Evolutionary conservation across 345 rosid genomes (phyloP).

Genomic region (Sapria himalayana): DNA sequence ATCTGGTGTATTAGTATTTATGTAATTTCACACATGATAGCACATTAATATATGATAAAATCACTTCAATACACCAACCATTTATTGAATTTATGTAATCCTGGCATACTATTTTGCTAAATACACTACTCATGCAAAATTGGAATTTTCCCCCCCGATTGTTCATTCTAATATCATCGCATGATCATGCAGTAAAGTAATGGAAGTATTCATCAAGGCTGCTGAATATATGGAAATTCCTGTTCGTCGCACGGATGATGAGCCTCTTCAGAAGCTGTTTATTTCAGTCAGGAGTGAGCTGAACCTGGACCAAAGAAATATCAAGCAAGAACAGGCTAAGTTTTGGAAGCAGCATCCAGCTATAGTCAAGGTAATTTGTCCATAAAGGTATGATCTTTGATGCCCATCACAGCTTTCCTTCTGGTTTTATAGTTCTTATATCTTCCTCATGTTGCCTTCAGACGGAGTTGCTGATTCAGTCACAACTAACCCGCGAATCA

Average conservation of each 20-base stretch:
- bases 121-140: too few species aligned
- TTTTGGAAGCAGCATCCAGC: conserved; percentile 99
- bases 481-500: conserved; percentile 73
- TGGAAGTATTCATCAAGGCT: conserved; percentile 95
- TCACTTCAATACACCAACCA: too few species aligned
- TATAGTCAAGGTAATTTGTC: conserved; percentile 51
- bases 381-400: conserved; percentile 1
- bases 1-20: too few species aligned
- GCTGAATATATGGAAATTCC: conserved; percentile 96
- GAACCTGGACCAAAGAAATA: conserved; percentile 81
- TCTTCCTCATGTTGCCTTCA: conserved; percentile 13
- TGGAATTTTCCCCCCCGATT: too few species aligned
- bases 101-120: too few species aligned
- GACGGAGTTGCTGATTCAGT: conserved; percentile 97
- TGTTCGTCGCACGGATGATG: conserved; percentile 83
- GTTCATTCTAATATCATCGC: conserved; percentile 2
- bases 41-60: too few species aligned
- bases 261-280: conserved; percentile 93
- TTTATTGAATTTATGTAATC: too few species aligned
- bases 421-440: too few species aligned
- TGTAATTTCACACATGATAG: too few species aligned
- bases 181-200: conserved; percentile 59
- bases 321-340: conserved; percentile 99
- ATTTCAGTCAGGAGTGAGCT: conserved; percentile 90
- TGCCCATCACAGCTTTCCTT: conserved; percentile 5